Evolutionary conservation across 169 alveolate species (phyloP).

Genomic region (Theileria annulata): DNA sequence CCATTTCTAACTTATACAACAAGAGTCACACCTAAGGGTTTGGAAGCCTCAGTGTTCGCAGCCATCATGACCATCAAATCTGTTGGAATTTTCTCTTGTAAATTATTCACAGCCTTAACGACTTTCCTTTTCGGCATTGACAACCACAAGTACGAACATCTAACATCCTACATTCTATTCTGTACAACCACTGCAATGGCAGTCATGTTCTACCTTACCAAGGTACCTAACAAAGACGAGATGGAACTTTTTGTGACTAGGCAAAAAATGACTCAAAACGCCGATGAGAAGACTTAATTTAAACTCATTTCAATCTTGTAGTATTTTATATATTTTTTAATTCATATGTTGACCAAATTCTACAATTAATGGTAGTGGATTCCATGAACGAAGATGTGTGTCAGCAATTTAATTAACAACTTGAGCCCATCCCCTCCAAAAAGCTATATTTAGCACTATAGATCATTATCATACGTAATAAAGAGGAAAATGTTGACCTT

Average conservation of each 20-base stretch:
- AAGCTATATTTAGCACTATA: neutral
- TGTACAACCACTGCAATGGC: conserved; percentile 72
- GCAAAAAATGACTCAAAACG: neutral
- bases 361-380: neutral
- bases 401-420: neutral
- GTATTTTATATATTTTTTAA: conserved; percentile 29
- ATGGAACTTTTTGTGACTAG: neutral
- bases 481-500: neutral
- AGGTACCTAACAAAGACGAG: conserved; percentile 48
- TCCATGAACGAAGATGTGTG: neutral
- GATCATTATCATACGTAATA: neutral
- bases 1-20: conserved; percentile 94
- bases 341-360: conserved; percentile 19
- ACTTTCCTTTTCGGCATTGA: conserved; percentile 87
- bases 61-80: conserved; percentile 90
- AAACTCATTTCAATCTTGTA: conserved; percentile 34
- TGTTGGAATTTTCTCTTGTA: conserved; percentile 88
- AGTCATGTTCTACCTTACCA: conserved; percentile 79
- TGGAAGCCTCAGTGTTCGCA: conserved; percentile 96
- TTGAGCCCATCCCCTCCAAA: neutral
- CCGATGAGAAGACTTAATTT: conserved; percentile 20
- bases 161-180: conserved; percentile 86
- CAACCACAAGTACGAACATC: conserved; percentile 82
- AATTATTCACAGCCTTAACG: conserved; percentile 88
- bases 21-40: conserved; percentile 91